Conservation (phyloP, 2,329 filamentous ascomycete species). For the Aspergillus proliferans region DNA sequence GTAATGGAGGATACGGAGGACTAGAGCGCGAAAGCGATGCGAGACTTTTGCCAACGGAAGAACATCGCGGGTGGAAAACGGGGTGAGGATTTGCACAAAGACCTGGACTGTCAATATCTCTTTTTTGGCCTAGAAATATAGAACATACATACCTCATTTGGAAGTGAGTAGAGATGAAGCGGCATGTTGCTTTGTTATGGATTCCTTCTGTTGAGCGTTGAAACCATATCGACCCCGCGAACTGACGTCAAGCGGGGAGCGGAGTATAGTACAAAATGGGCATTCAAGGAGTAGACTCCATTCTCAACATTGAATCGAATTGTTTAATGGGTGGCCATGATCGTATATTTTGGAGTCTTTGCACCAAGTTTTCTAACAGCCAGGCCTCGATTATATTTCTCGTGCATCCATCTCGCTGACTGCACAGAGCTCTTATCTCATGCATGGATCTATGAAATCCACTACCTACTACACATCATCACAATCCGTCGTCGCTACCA, state of each 20-base stretch:
- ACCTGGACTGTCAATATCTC: conserved; percentile 33
- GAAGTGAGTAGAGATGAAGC: conserved; percentile 20
- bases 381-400: no score
- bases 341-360: no score
- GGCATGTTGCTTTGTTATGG: background rate
- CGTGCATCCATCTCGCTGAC: no score
- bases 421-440: no score
- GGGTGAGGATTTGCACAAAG: conserved; percentile 45
- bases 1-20: conserved; percentile 58
- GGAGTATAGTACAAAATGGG: background rate
- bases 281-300: background rate
- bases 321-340: no score
- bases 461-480: background rate
- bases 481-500: background rate
- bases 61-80: conserved; percentile 46
- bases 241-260: background rate
- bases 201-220: background rate
- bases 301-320: no score
- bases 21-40: conserved; percentile 57
- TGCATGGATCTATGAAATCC: no score
- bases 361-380: no score
- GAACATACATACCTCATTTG: conserved; percentile 27
- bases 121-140: background rate
- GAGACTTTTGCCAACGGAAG: conserved; percentile 55
- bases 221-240: background rate